Evolutionary conservation across 2,329 filamentous ascomycete species (phyloP).

Genomic region (Atkinsonella hypoxylon): DNA sequence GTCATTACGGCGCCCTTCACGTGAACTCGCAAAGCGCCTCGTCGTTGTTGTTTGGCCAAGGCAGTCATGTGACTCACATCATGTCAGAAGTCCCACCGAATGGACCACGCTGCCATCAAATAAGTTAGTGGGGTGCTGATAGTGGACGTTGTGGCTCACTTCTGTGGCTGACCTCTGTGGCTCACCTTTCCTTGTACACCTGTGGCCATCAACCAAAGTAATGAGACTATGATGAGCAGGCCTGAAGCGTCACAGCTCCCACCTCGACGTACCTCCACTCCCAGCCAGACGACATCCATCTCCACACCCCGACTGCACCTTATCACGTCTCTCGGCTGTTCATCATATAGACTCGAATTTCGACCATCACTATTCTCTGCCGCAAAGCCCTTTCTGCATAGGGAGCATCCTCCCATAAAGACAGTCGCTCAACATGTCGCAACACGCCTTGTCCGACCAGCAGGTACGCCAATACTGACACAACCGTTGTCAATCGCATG

Average conservation of each 20-base stretch:
- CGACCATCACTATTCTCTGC: constrained; percentile 3
- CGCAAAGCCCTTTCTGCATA: constrained; percentile 13
- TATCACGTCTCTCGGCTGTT: background rate
- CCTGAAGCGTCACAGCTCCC: constrained; percentile 19
- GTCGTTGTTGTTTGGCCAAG: background rate
- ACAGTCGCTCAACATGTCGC: constrained; percentile 63
- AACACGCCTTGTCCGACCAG: constrained; percentile 95
- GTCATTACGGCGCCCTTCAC: too few species aligned
- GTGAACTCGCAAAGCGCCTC: too few species aligned
- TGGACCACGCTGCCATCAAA: background rate
- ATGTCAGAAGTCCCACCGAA: background rate
- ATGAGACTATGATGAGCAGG: background rate
- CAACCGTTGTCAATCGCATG: constrained; percentile 8
- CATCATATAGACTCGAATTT: background rate
- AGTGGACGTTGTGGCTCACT: background rate
- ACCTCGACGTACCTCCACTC: constrained; percentile 8
- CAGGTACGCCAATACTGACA: constrained; percentile 48
- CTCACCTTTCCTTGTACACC: background rate
- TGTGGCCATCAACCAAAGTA: too few species aligned
- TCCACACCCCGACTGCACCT: background rate
- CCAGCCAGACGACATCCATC: constrained; percentile 5
- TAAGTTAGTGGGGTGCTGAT: background rate
- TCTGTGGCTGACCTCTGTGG: background rate
- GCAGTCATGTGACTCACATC: constrained; percentile 3
- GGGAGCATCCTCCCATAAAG: constrained; percentile 6